phyloP scores from a whole-genome alignment of 1,284 basidiomycete species.

The Papiliotrema terrestris region DNA sequence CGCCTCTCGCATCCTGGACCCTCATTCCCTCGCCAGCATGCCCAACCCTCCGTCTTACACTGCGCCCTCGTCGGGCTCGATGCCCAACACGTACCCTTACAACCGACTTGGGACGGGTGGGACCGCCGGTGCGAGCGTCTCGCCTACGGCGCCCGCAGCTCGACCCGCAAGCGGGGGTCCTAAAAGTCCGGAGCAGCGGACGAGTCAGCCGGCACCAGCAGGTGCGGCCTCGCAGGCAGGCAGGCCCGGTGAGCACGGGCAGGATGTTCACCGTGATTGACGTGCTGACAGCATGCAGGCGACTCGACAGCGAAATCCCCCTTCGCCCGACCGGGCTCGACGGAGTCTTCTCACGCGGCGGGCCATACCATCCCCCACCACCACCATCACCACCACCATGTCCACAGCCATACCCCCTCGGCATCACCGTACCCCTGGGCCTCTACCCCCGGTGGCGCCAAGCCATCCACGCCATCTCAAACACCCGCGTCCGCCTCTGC shows the following conservation, averaged over 20 bases:
- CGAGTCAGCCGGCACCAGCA: not conserved
- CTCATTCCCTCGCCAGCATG: not conserved
- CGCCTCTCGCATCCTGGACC: not conserved
- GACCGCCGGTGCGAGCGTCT: not conserved
- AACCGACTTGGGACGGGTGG: not conserved
- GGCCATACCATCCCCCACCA: not conserved
- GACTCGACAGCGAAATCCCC: not conserved
- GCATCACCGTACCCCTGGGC: not conserved
- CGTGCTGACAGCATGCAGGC: not conserved
- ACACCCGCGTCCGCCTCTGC: not conserved
- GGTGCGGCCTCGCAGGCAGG: not conserved
- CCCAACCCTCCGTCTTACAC: not conserved
- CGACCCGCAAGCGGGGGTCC: not conserved
- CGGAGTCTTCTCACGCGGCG: not conserved
- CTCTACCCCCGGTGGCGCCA: too few species aligned
- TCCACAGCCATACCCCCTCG: not conserved
- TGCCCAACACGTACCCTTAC: conserved; percentile 1
- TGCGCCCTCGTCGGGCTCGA: not conserved
- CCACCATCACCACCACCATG: conserved; percentile 2
- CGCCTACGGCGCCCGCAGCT: not conserved
- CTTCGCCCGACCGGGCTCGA: not conserved
- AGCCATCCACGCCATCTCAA: too few species aligned
- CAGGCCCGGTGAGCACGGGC: not conserved
- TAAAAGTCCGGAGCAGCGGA: not conserved
- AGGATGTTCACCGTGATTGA: too few species aligned